These are phyloP conservation scores for Suhomyces bribrorum DNA, from an alignment of 1,139 yeast genomes.

Conservation along the genomic window DNA sequence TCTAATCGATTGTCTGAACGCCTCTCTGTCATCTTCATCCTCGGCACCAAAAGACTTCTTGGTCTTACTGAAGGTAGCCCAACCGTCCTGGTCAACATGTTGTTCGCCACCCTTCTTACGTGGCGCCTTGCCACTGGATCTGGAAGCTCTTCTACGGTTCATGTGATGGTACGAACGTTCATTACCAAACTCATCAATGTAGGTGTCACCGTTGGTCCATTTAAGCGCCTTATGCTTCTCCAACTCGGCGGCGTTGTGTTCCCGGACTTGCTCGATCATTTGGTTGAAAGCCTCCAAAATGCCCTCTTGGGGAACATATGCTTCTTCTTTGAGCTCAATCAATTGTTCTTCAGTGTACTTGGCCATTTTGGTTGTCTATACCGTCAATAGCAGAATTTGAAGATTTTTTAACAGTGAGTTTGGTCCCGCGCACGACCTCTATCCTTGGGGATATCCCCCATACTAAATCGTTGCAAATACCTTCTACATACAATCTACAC, in stretches of 20 bases:
- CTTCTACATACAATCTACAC: too few species aligned
- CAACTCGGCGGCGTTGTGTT: slow-evolving; percentile 38
- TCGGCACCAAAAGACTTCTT: slow-evolving; percentile 52
- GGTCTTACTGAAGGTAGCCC: slow-evolving; percentile 67
- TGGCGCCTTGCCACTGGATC: slow-evolving; percentile 48
- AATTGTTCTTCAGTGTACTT: slow-evolving; percentile 75
- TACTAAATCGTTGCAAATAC: too few species aligned
- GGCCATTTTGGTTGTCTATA: slow-evolving; percentile 37
- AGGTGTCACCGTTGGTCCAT: slow-evolving; percentile 49
- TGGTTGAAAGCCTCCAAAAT: slow-evolving; percentile 65
- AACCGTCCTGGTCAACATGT: slow-evolving; percentile 72
- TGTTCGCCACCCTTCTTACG: slow-evolving; percentile 61
- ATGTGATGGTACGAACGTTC: slow-evolving; percentile 51
- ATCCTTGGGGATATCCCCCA: too few species aligned
- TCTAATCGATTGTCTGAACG: slow-evolving; percentile 48
- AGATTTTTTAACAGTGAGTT: slow-evolving; percentile 6
- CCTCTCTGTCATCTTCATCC: slow-evolving; percentile 49
- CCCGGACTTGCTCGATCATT: slow-evolving; percentile 65
- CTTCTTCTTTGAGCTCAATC: slow-evolving; percentile 55
- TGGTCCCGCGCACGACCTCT: slow-evolving; percentile 15
- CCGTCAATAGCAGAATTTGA: slow-evolving; percentile 1
- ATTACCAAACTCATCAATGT: slow-evolving; percentile 49
- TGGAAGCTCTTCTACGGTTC: slow-evolving; percentile 64
- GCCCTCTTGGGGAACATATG: slow-evolving; percentile 59
- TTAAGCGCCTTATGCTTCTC: slow-evolving; percentile 33